A percentile compares a stretch with the other conserved stretches of the same genome.
Conservation (phyloP, 2,329 filamentous ascomycete species). For the Aspergillus quadrilineatus region DNA sequence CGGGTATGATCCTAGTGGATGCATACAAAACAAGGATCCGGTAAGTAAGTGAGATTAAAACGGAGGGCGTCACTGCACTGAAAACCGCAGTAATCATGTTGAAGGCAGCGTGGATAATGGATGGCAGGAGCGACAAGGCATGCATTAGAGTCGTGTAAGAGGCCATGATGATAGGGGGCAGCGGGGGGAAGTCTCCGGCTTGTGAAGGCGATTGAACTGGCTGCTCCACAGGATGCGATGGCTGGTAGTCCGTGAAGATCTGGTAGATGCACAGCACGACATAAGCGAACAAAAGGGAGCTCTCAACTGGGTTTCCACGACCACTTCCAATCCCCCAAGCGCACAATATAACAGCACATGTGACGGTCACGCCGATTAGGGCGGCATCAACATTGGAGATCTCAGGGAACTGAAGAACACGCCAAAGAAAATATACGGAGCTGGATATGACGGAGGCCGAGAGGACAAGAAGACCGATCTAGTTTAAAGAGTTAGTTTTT, state of each 20-base stretch:
- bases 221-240: constrained; percentile 65
- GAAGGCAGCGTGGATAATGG: constrained; percentile 77
- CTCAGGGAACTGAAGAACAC: constrained; percentile 88
- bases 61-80: constrained; percentile 91
- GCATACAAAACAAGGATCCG: constrained; percentile 94
- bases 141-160: constrained; percentile 91
- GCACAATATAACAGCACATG: constrained; percentile 87
- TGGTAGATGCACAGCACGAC: constrained; percentile 98
- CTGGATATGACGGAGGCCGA: constrained; percentile 91
- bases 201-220: constrained; percentile 55
- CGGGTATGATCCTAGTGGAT: constrained; percentile 91
- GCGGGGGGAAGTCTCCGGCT: constrained; percentile 76
- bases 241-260: constrained; percentile 97
- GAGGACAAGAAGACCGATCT: constrained; percentile 85
- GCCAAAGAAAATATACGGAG: constrained; percentile 93
- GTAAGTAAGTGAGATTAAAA: constrained; percentile 92
- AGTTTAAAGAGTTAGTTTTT: constrained; percentile 19
- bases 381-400: constrained; percentile 90
- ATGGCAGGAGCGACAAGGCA: constrained; percentile 77
- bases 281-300: constrained; percentile 92
- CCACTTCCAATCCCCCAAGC: constrained; percentile 93
- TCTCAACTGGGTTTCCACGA: constrained; percentile 91
- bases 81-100: constrained; percentile 88
- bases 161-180: constrained; percentile 97
- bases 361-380: constrained; percentile 88